phyloP scores from a whole-genome alignment of 441 rosid genomes.

The Metrosideros polymorpha region DNA sequence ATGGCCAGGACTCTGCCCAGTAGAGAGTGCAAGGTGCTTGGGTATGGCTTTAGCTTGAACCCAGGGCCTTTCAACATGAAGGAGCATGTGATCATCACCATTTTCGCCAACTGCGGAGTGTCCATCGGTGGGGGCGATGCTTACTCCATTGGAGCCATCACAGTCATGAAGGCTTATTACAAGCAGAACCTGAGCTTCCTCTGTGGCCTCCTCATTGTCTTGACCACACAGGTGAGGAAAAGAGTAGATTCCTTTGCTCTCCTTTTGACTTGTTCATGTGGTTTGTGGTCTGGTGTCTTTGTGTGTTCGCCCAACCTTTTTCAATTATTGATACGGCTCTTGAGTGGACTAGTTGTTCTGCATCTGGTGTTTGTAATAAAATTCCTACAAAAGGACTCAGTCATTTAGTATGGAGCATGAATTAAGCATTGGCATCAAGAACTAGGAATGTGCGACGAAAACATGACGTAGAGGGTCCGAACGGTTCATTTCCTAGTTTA shows the following conservation, averaged over 20 bases:
- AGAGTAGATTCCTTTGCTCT: conserved; percentile 78
- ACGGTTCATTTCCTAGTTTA: neutral
- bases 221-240: conserved; percentile 33
- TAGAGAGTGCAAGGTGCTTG: conserved; percentile 27
- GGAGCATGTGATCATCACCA: conserved; percentile 93
- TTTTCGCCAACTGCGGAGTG: conserved; percentile 52
- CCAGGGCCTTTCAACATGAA: conserved; percentile 95
- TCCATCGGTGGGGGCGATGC: neutral
- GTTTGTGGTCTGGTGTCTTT: neutral
- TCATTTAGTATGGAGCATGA: neutral
- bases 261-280: conserved; percentile 85
- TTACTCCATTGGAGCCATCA: neutral
- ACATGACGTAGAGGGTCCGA: neutral
- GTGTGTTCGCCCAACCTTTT: rapidly evolving
- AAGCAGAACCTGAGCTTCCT: conserved; percentile 1
- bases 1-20: conserved; percentile 74
- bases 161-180: neutral
- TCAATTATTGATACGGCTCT: neutral
- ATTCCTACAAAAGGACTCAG: neutral
- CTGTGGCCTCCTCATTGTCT: neutral
- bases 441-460: neutral
- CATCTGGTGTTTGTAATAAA: neutral
- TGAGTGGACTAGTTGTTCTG: neutral
- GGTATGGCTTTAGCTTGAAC: conserved; percentile 54
- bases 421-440: neutral